phyloP scores from a whole-genome alignment of 2,329 filamentous ascomycete genomes.

The Cadophora sp. region DNA sequence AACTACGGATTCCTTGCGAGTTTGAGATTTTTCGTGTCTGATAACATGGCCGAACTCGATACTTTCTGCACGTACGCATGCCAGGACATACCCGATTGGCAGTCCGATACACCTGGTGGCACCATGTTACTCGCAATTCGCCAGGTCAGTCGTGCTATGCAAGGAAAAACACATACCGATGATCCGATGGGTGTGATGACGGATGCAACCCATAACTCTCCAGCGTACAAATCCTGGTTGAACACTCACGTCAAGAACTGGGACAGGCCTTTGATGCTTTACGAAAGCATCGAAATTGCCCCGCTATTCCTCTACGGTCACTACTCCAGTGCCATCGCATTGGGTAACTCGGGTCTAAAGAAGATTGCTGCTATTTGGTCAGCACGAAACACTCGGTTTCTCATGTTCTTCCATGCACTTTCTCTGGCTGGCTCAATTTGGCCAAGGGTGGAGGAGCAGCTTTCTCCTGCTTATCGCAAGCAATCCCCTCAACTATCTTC shows the following conservation, averaged over 20 bases:
- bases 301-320: slow-evolving; percentile 68
- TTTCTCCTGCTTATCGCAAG: slow-evolving; percentile 28
- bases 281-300: slow-evolving; percentile 70
- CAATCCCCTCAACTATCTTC: not conserved
- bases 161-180: slow-evolving; percentile 71
- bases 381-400: slow-evolving; percentile 61
- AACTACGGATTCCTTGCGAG: slow-evolving; percentile 72
- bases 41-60: slow-evolving; percentile 74
- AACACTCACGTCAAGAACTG: slow-evolving; percentile 58
- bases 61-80: slow-evolving; percentile 71
- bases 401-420: slow-evolving; percentile 66
- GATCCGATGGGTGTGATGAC: slow-evolving; percentile 61
- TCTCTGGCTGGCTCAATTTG: slow-evolving; percentile 59
- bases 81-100: slow-evolving; percentile 76
- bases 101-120: slow-evolving; percentile 73
- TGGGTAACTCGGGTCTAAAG: slow-evolving; percentile 58
- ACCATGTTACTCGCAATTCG: slow-evolving; percentile 65
- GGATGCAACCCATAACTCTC: slow-evolving; percentile 68
- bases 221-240: slow-evolving; percentile 65
- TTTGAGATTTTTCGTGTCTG: slow-evolving; percentile 72
- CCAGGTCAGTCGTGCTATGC: slow-evolving; percentile 72
- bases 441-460: slow-evolving; percentile 41
- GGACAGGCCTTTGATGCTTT: slow-evolving; percentile 69
- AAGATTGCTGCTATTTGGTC: slow-evolving; percentile 63
- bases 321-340: slow-evolving; percentile 63